phyloP scores from a whole-genome alignment of 1,284 basidiomycete genomes.

The Chiua sp. region DNA sequence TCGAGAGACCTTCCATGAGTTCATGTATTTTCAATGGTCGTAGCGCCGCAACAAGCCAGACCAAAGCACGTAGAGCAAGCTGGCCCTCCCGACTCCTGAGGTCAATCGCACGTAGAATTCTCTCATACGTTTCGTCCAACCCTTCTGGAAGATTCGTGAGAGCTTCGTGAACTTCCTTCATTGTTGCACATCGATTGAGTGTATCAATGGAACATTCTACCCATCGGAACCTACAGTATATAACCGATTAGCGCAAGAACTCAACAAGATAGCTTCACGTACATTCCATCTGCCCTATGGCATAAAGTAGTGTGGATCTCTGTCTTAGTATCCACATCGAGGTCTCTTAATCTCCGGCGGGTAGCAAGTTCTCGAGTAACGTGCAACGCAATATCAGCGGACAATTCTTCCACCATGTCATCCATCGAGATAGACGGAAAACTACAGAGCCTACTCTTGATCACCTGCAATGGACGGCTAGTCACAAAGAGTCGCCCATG shows the following conservation, averaged over 20 bases:
- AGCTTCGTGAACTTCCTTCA: neutral
- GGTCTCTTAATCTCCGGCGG: constrained; percentile 4
- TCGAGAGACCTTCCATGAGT: constrained; percentile 11
- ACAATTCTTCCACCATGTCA: constrained; percentile 1
- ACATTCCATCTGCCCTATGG: constrained; percentile 13
- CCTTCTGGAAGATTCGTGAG: constrained; percentile 1
- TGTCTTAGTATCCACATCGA: constrained; percentile 2
- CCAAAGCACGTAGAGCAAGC: constrained; percentile 1
- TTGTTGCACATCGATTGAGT: constrained; percentile 1
- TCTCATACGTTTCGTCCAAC: constrained; percentile 11
- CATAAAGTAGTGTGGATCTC: constrained; percentile 4
- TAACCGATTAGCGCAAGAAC: too few relatives aligned
- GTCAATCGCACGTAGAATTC: constrained; percentile 5
- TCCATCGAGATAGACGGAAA: constrained; percentile 8
- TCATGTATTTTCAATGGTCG: constrained; percentile 9
- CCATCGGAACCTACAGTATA: constrained; percentile 11
- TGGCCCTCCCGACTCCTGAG: neutral
- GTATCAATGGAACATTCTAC: constrained; percentile 8
- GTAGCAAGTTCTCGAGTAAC: constrained; percentile 13
- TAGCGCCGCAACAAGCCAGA: constrained; percentile 14
- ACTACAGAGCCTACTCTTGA: neutral
- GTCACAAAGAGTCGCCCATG: constrained; percentile 13
- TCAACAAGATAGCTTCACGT: neutral
- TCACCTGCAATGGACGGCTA: constrained; percentile 15
- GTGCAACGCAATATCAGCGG: constrained; percentile 11